A percentile compares a stretch with the other conserved stretches of the same genome.
Evolutionary conservation across 805 yeast genomes (phyloP).

Genomic region (Wickerhamiella australiensis): DNA sequence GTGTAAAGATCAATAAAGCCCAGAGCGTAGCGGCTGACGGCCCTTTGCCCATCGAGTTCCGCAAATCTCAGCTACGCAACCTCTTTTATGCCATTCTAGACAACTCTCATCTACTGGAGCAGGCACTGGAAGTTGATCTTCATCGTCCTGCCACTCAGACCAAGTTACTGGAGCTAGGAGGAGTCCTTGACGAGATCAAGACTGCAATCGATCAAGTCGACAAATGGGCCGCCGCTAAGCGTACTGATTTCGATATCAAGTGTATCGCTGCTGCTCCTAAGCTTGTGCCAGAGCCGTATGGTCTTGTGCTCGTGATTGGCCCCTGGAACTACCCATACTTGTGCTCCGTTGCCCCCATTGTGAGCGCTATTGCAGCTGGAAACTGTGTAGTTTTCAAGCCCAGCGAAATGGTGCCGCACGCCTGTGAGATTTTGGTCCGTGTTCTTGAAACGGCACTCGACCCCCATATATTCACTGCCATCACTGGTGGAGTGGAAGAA

Average conservation of each 20-base stretch:
- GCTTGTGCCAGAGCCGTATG: conserved; percentile 33
- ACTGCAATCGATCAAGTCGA: conserved; percentile 47
- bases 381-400: conserved; percentile 70
- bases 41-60: conserved; percentile 35
- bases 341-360: conserved; percentile 51
- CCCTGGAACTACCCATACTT: conserved; percentile 75
- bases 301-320: conserved; percentile 58
- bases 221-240: conserved; percentile 46
- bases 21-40: not conserved
- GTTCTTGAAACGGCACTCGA: conserved; percentile 44
- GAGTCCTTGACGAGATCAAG: conserved; percentile 43
- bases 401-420: conserved; percentile 56
- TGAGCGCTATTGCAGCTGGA: conserved; percentile 78
- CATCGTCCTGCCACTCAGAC: conserved; percentile 55
- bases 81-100: conserved; percentile 53
- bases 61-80: conserved; percentile 54
- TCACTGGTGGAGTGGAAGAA: conserved; percentile 62
- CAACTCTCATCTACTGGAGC: conserved; percentile 39
- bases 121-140: conserved; percentile 54
- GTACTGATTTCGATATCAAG: conserved; percentile 22
- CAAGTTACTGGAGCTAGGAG: conserved; percentile 42
- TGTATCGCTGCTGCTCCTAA: conserved; percentile 13
- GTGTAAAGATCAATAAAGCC: not conserved
- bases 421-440: conserved; percentile 44
- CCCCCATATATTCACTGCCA: conserved; percentile 46